Evolutionary conservation across 1,139 yeast species (phyloP).

Genomic region (Kluyveromyces sp.): DNA sequence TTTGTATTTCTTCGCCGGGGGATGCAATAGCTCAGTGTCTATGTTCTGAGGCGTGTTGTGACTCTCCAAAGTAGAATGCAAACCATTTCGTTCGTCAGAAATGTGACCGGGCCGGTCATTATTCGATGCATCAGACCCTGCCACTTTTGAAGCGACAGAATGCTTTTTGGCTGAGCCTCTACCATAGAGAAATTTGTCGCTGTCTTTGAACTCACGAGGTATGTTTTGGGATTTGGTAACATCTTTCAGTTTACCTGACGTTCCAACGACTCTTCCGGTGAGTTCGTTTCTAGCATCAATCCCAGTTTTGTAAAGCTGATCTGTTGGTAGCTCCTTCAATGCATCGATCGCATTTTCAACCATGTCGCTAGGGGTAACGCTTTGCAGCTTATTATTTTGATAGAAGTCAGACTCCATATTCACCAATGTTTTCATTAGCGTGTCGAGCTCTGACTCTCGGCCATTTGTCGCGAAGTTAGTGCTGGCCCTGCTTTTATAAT

Average conservation of each 20-base stretch:
- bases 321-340: background rate
- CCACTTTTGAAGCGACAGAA: background rate
- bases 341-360: constrained; percentile 6
- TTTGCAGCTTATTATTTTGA: background rate
- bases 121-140: background rate
- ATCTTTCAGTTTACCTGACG: background rate
- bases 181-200: background rate
- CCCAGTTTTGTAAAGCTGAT: background rate
- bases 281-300: background rate
- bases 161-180: background rate
- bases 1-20: background rate
- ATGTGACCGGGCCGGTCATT: background rate
- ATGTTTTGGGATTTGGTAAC: background rate
- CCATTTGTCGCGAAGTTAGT: background rate
- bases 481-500: constrained; percentile 1
- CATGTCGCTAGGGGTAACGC: background rate
- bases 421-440: constrained; percentile 4
- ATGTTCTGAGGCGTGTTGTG: background rate
- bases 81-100: background rate
- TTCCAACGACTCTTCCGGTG: background rate
- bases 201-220: background rate
- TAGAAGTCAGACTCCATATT: constrained; percentile 3
- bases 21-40: constrained; percentile 1
- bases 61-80: background rate
- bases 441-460: constrained; percentile 6